Base-by-base conservation (phyloP, 345 rosid genomes). In the Melaleuca alternifolia region DNA sequence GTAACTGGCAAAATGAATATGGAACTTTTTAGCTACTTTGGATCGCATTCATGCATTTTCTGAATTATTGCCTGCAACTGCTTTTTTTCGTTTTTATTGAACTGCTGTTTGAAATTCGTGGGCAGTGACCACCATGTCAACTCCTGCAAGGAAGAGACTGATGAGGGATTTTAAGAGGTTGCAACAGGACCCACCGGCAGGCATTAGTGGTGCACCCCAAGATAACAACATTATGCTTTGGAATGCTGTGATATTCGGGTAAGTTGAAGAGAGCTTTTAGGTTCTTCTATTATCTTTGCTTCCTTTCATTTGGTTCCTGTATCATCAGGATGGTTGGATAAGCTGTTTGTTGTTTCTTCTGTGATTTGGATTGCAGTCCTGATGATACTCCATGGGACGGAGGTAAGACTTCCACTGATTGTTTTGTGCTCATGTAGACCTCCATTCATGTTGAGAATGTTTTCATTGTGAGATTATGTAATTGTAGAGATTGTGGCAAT, bases 371-470 rank as follows among this genome's bases (percentile, higher is more conserved):
- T 93, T 90, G 91, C 93, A 94, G 97, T 56, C 98, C 95, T 85
- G 95, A 93, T 85, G 97, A 94, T 89, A 92, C 95, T 48, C 95
- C 97, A 3, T 95, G 98, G 97, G 98, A 95, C 87, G 97, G 97
- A 93, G 98, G 97, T 95, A 87, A 89, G 92, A 86, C 50, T 83
- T 30, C 44, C 85, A 51, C 18, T 33, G 41, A 52, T 54, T 83
- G 85, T 54, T 28, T 15, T 53, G 51, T 0, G 37, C 54, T 82
- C 51, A 83, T 53, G 20, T 62, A 33, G 54, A 62, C 52, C 37
- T 48, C 7, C 51, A 71, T 30, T n/a, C 54, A 26, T 28, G 6
- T 62, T n/a, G 23, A 26, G 24, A 71, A 37, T 18, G 0, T 37
- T 71, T 71, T 71, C 24, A 8, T 37, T 37, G 48, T 71, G 81